Base-by-base conservation (phyloP, 75 land plant genomes). In the Pinus tabuliformis region DNA sequence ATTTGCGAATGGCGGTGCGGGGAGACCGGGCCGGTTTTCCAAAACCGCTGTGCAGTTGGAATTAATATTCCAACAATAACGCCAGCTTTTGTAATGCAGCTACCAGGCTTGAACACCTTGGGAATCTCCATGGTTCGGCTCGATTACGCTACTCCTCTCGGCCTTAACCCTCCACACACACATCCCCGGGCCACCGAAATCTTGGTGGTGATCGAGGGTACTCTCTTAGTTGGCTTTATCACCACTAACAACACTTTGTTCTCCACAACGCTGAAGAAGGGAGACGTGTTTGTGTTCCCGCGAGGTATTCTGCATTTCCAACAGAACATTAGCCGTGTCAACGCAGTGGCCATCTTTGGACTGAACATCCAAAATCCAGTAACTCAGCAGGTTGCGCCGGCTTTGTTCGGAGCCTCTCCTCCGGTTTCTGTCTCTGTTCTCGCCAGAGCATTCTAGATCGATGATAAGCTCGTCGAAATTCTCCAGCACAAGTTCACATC, bases 131-230 rank as follows among this genome's bases (percentile, higher is more conserved):
- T 85, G 16, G 58, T 81, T 2, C 78, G 78, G 18, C 75, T 81
- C 20, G 84, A 84, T 81, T 89, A 75, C 26, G 77, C 16, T 24
- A 0, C 52, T 45, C 82, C 87, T 0, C 86, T 88, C 0, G 86
- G 88, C 12, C 75, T 87, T 11, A 89, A 90, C 75, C 84, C 88
- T 1, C 92, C 90, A 1, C 92, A 92, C 83, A 80, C 81, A 11
- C 92, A 91, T 74, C 90, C 90, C 1, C 88, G 86, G 13, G 92
- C 92, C 54, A 87, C 88, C 5, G 87, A 92, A 79, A 75, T 86
- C 1, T 73, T 86, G 58, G 83, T 87, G 24, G 84, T 87, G 16
- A 73, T 86, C 8, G 75, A 87, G 49, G 92, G 94, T 26, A 71
- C 58, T 14, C 76, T 92, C 36, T 68, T 78, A n/a, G 88, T 86